Percentiles rank a stretch among this genome's conserved stretches.
phyloP scores from a whole-genome alignment of 257 asterid genomes.

The Galeopsis tetrahit region DNA sequence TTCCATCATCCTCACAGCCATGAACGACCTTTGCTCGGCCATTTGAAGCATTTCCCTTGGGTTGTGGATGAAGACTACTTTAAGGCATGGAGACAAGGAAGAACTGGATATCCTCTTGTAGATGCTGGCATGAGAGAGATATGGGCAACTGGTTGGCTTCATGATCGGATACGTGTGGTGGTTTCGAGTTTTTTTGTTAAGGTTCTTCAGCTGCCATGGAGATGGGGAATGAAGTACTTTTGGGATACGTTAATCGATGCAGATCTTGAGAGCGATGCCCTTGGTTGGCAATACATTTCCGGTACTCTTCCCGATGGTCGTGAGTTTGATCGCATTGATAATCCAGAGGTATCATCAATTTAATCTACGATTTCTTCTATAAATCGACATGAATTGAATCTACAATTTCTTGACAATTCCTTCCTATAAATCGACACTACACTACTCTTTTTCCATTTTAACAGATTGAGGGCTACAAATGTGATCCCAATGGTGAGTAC shows the following conservation, averaged over 20 bases:
- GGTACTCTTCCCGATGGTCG: slow-evolving; percentile 92
- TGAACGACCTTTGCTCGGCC: slow-evolving; percentile 86
- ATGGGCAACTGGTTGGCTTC: slow-evolving; percentile 98
- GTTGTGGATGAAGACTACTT: slow-evolving; percentile 81
- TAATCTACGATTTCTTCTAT: neutral
- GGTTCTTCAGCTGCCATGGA: slow-evolving; percentile 94
- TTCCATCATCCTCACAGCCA: slow-evolving; percentile 96
- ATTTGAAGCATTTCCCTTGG: slow-evolving; percentile 84
- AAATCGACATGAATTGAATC: neutral
- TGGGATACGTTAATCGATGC: slow-evolving; percentile 97
- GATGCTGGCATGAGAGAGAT: slow-evolving; percentile 98
- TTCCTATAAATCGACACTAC: neutral
- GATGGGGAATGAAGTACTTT: slow-evolving; percentile 98
- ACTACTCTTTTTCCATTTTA: slow-evolving; percentile 16
- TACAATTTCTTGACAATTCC: neutral
- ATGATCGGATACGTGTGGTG: slow-evolving; percentile 86
- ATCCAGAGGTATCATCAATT: slow-evolving; percentile 70
- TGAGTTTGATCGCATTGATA: slow-evolving; percentile 82
- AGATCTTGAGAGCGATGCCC: slow-evolving; percentile 96
- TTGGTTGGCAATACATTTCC: slow-evolving; percentile 95
- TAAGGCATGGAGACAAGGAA: slow-evolving; percentile 94
- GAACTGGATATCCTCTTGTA: slow-evolving; percentile 93
- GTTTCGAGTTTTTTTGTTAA: slow-evolving; percentile 95
- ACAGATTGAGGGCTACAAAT: slow-evolving; percentile 88
- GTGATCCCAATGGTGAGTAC: slow-evolving; percentile 90